Conservation (phyloP, 805 yeast genomes). For the Saturnispora sanitii region DNA sequence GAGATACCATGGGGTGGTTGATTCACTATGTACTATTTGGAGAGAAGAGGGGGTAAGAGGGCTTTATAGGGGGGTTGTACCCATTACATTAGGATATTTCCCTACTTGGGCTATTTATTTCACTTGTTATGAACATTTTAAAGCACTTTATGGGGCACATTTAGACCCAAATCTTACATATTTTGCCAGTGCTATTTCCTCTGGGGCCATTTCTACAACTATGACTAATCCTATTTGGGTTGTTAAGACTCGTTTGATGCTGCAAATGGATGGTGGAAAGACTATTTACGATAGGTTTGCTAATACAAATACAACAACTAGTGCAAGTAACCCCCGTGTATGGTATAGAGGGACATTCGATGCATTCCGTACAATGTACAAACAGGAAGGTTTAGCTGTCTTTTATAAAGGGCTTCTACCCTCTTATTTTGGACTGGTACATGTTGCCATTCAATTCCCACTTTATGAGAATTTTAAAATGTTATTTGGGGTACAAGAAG, state of each 20-base stretch:
- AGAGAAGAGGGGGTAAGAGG: slow-evolving; percentile 77
- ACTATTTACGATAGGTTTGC: slow-evolving; percentile 30
- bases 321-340: slow-evolving; percentile 2
- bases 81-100: slow-evolving; percentile 87
- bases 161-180: slow-evolving; percentile 29
- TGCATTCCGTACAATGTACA: slow-evolving; percentile 73
- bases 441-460: slow-evolving; percentile 95
- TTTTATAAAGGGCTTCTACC: slow-evolving; percentile 89
- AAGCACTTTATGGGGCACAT: slow-evolving; percentile 28
- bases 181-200: slow-evolving; percentile 63
- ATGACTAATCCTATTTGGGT: slow-evolving; percentile 97
- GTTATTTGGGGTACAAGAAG: slow-evolving; percentile 27
- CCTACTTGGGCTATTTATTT: slow-evolving; percentile 98
- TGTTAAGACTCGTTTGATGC: slow-evolving; percentile 88
- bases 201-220: slow-evolving; percentile 80
- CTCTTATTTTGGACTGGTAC: slow-evolving; percentile 79
- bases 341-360: slow-evolving; percentile 72
- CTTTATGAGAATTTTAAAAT: slow-evolving; percentile 74
- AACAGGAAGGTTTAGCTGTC: slow-evolving; percentile 66
- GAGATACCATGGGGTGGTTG: slow-evolving; percentile 49
- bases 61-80: slow-evolving; percentile 80
- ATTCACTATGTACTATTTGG: slow-evolving; percentile 57
- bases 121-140: slow-evolving; percentile 76
- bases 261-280: slow-evolving; percentile 49
- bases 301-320: slow-evolving; percentile 8